phyloP scores from a whole-genome alignment of 2,329 filamentous ascomycete genomes.

The Colletotrichum plurivorum region DNA sequence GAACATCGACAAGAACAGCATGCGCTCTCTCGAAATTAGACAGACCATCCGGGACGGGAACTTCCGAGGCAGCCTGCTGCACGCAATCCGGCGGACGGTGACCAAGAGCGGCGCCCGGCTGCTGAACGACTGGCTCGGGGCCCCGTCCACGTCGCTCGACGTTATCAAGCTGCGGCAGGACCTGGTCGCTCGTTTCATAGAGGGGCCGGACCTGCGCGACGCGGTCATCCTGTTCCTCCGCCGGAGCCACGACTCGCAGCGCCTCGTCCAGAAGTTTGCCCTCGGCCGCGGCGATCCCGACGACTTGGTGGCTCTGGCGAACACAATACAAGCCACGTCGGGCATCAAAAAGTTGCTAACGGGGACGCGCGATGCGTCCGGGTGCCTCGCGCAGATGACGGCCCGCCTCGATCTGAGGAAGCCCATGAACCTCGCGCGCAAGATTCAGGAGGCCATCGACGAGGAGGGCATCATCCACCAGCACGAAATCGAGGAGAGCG shows the following conservation, averaged over 20 bases:
- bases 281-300: conserved; percentile 93
- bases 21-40: conserved; percentile 90
- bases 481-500: conserved; percentile 82
- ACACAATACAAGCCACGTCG: conserved; percentile 82
- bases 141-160: conserved; percentile 88
- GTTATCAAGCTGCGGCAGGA: conserved; percentile 86
- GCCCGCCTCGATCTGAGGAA: conserved; percentile 75
- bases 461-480: conserved; percentile 90
- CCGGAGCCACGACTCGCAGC: conserved; percentile 86
- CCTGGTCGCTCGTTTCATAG: conserved; percentile 82
- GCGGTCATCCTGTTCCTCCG: conserved; percentile 77
- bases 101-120: conserved; percentile 92
- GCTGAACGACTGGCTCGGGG: conserved; percentile 87
- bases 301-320: conserved; percentile 86
- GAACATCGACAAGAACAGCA: conserved; percentile 91
- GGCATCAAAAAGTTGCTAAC: conserved; percentile 70
- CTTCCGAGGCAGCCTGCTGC: conserved; percentile 87
- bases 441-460: conserved; percentile 86
- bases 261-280: conserved; percentile 93
- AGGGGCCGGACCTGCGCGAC: conserved; percentile 77
- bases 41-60: conserved; percentile 85
- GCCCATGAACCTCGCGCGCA: conserved; percentile 76
- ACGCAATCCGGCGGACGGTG: conserved; percentile 89
- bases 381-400: conserved; percentile 62
- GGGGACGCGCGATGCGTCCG: conserved; percentile 41